Conservation (phyloP, 2,329 filamentous ascomycete species). For the Stagonosporopsis chrysanthemi region DNA sequence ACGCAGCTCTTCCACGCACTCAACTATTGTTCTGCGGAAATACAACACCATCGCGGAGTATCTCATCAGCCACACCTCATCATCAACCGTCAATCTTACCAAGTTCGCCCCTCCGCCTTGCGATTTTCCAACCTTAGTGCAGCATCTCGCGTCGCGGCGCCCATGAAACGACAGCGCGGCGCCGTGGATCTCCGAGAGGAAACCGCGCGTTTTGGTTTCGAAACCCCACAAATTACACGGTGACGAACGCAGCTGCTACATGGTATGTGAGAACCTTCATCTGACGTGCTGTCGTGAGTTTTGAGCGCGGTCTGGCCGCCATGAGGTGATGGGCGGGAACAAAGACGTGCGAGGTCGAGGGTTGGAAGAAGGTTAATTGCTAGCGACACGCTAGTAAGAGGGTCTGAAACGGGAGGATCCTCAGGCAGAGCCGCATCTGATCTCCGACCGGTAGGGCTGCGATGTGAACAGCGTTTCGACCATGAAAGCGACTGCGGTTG, state of each 20-base stretch:
- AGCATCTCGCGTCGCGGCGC: slow-evolving; percentile 12
- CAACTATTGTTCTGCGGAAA: background rate
- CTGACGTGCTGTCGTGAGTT: slow-evolving; percentile 7
- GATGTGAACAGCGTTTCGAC: too few species aligned
- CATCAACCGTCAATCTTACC: slow-evolving; percentile 2
- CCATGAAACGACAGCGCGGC: slow-evolving; percentile 25
- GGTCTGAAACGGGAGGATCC: slow-evolving; percentile 8
- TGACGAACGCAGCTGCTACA: slow-evolving; percentile 20
- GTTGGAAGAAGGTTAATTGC: slow-evolving; percentile 16
- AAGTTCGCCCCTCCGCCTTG: background rate
- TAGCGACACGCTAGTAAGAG: slow-evolving; percentile 19
- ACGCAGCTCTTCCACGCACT: background rate
- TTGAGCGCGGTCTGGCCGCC: slow-evolving; percentile 5
- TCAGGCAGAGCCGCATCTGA: slow-evolving; percentile 8
- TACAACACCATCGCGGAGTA: background rate
- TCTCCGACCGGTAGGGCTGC: background rate
- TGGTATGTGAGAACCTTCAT: slow-evolving; percentile 7
- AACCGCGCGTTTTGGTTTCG: slow-evolving; percentile 32
- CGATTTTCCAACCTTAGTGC: slow-evolving; percentile 1
- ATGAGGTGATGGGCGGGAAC: background rate
- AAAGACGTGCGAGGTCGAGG: background rate
- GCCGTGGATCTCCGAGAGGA: slow-evolving; percentile 9
- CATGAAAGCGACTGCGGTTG: background rate
- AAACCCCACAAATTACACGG: slow-evolving; percentile 24
- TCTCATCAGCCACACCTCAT: slow-evolving; percentile 10